A percentile compares a stretch with the other conserved stretches of the same genome.
Evolutionary conservation across 352 stramenopile species (phyloP).

Genomic region (Albugo laibachii): DNA sequence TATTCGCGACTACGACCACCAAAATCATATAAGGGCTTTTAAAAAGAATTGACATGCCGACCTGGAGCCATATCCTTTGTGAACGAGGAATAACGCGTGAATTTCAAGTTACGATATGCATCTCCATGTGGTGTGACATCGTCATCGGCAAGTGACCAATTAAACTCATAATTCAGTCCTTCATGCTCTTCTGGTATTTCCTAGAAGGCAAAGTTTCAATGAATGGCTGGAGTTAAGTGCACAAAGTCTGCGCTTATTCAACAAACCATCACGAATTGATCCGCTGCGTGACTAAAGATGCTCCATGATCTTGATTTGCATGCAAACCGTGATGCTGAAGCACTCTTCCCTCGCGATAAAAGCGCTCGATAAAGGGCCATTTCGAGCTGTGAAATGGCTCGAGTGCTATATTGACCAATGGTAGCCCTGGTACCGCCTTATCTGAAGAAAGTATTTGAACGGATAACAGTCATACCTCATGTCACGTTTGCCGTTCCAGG

Average conservation of each 20-base stretch:
- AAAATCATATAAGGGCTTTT: neutral
- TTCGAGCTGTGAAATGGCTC: too few species aligned
- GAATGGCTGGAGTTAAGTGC: neutral
- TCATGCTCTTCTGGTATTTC: slow-evolving; percentile 62
- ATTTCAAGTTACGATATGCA: slow-evolving; percentile 57
- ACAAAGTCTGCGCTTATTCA: neutral
- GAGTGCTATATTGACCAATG: too few species aligned
- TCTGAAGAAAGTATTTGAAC: too few species aligned
- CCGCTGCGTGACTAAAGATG: slow-evolving; percentile 30
- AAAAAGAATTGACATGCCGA: slow-evolving; percentile 4
- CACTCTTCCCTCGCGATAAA: too few species aligned
- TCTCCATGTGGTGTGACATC: slow-evolving; percentile 63
- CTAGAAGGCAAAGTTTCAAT: slow-evolving; percentile 11
- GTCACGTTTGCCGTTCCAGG: too few species aligned
- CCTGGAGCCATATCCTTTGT: slow-evolving; percentile 38
- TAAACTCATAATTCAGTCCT: slow-evolving; percentile 70
- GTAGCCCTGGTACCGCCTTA: too few species aligned
- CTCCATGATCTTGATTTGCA: slow-evolving; percentile 17
- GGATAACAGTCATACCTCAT: too few species aligned
- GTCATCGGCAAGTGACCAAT: slow-evolving; percentile 67
- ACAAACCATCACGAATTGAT: slow-evolving; percentile 63
- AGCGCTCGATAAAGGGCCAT: too few species aligned
- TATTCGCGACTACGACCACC: slow-evolving; percentile 23
- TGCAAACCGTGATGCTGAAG: too few species aligned
- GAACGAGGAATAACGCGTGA: slow-evolving; percentile 35